Evolutionary conservation across 1,284 basidiomycete species (phyloP).

Genomic region (Cutaneotrichosporon sp.): DNA sequence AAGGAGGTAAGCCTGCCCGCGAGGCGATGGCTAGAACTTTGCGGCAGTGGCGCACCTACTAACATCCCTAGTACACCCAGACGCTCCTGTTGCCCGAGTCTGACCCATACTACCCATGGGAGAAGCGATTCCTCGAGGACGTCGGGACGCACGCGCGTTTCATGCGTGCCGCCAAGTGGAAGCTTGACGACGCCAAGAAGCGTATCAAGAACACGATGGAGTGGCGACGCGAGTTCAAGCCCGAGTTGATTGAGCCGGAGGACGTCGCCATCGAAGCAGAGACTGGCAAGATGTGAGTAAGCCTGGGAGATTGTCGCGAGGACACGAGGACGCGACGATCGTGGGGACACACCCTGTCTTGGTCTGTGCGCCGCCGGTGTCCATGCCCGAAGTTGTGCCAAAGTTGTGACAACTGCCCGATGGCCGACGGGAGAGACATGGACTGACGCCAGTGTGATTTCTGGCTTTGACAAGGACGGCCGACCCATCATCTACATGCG

Average conservation of each 20-base stretch:
- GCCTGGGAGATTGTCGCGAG: no score
- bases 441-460: constrained; percentile 57
- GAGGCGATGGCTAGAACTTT: neutral
- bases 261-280: constrained; percentile 68
- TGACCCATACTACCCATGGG: constrained; percentile 69
- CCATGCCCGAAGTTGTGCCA: no score
- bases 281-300: constrained; percentile 76
- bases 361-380: no score
- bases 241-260: constrained; percentile 71
- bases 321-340: neutral
- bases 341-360: neutral
- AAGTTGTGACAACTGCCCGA: no score
- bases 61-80: constrained; percentile 57
- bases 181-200: constrained; percentile 66
- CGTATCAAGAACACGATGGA: constrained; percentile 69
- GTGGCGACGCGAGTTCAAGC: constrained; percentile 74
- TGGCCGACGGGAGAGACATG: neutral
- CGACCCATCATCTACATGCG: constrained; percentile 78
- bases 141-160: constrained; percentile 71
- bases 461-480: constrained; percentile 75
- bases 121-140: constrained; percentile 65
- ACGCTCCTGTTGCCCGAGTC: constrained; percentile 58
- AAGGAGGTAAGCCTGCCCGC: constrained; percentile 53
- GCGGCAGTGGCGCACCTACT: neutral
- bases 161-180: constrained; percentile 79